These are phyloP conservation scores for Guadua angustifolia DNA, from an alignment of 176 grass and related monocot genomes.

Conservation along the genomic window DNA sequence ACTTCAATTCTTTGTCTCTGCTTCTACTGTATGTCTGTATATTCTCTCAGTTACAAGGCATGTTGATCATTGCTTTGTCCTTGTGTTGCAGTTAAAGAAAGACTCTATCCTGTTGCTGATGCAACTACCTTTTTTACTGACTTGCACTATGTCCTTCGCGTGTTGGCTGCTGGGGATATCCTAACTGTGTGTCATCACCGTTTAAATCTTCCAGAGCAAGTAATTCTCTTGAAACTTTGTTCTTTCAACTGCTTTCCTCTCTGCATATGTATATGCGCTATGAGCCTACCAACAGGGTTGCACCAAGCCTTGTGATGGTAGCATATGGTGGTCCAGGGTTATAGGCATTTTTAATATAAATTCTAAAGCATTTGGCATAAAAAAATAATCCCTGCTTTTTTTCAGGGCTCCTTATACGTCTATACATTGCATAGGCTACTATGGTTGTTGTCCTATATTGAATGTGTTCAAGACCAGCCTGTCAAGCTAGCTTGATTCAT, in stretches of 20 bases:
- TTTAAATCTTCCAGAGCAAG: conserved; percentile 90
- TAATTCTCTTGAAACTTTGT: conserved; percentile 35
- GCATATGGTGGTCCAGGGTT: background rate
- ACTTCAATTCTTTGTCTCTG: conserved; percentile 11
- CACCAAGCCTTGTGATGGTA: conserved; percentile 1
- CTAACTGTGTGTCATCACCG: conserved; percentile 89
- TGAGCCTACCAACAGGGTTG: background rate
- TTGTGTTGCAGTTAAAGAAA: conserved; percentile 69
- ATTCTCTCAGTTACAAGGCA: conserved; percentile 4
- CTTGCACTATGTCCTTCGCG: conserved; percentile 92
- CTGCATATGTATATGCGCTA: background rate
- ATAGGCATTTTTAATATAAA: background rate
- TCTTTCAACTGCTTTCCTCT: background rate
- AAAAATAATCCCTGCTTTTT: background rate
- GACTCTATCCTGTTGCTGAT: conserved; percentile 81
- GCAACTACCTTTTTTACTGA: conserved; percentile 96
- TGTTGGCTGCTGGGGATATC: conserved; percentile 82
- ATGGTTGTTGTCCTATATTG: conserved; percentile 8
- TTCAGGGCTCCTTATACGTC: background rate
- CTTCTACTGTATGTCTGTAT: conserved; percentile 18
- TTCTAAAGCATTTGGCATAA: background rate
- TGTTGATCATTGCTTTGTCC: conserved; percentile 22
- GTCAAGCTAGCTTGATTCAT: conserved; percentile 36
- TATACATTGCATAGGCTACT: background rate
- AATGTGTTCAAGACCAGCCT: conserved; percentile 3